These are phyloP conservation scores for Boletus tomentosulus DNA, from an alignment of 768 basidiomycete genomes.

Conservation along the genomic window DNA sequence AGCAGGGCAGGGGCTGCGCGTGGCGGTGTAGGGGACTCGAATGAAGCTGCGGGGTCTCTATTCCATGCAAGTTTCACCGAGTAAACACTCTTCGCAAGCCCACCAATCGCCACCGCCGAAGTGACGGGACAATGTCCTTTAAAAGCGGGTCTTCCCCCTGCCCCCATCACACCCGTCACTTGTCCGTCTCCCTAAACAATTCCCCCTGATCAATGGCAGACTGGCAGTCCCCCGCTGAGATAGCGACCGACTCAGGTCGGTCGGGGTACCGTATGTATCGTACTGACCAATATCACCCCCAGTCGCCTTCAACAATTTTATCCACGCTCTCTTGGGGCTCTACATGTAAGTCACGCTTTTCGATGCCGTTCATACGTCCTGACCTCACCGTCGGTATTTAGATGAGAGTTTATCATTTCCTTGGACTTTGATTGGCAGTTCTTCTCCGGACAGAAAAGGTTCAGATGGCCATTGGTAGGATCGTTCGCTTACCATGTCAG, in stretches of 20 bases:
- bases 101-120: conserved; percentile 19
- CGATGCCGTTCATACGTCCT: conserved; percentile 3
- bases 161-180: not conserved
- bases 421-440: conserved; percentile 63
- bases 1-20: conserved; percentile 20
- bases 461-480: conserved; percentile 64
- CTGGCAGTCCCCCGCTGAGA: conserved; percentile 49
- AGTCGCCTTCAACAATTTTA: conserved; percentile 45
- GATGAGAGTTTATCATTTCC: conserved; percentile 66
- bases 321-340: conserved; percentile 56
- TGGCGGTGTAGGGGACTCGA: conserved; percentile 4
- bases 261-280: not conserved
- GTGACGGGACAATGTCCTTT: conserved; percentile 7
- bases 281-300: conserved; percentile 6
- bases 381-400: conserved; percentile 20
- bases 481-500: not conserved
- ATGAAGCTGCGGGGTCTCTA: conserved; percentile 15
- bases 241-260: conserved; percentile 46
- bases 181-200: not conserved
- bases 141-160: conserved; percentile 2
- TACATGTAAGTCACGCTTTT: conserved; percentile 44
- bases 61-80: not conserved
- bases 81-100: conserved; percentile 11
- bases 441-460: conserved; percentile 50
- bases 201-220: conserved; percentile 43